Evolutionary conservation across 1,284 basidiomycete genomes (phyloP).

Genomic region (Ustilago bromivora): DNA sequence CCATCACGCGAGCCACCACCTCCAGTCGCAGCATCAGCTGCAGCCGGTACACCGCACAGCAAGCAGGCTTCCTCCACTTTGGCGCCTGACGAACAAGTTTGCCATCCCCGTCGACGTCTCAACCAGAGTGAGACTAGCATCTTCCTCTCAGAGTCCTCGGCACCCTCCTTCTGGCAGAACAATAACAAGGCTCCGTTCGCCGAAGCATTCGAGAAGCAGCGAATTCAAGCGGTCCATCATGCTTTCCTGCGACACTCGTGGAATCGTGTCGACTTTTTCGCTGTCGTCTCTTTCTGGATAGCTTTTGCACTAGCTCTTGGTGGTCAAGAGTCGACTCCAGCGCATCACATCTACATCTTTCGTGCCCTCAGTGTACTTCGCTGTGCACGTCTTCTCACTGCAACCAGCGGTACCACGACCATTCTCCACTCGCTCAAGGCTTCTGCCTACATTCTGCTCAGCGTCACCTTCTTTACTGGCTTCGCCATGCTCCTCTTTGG

Average conservation of each 20-base stretch:
- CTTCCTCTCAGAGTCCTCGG: constrained; percentile 43
- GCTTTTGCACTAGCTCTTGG: constrained; percentile 78
- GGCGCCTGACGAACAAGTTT: neutral
- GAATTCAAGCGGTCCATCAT: constrained; percentile 67
- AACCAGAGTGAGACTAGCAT: constrained; percentile 47
- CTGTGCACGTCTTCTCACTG: constrained; percentile 83
- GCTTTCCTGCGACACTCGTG: constrained; percentile 92
- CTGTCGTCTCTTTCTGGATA: constrained; percentile 83
- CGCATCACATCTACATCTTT: constrained; percentile 85
- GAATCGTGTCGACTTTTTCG: constrained; percentile 90
- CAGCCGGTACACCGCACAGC: neutral
- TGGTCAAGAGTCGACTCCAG: constrained; percentile 77
- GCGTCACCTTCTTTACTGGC: constrained; percentile 88
- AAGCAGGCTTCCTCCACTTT: neutral
- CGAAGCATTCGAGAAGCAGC: constrained; percentile 70
- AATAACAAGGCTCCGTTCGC: constrained; percentile 71
- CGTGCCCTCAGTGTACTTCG: constrained; percentile 89
- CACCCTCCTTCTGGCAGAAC: constrained; percentile 41
- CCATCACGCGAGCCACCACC: constrained; percentile 6
- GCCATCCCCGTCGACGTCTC: constrained; percentile 34
- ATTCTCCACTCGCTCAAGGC: constrained; percentile 94
- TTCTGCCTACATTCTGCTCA: constrained; percentile 86
- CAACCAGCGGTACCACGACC: constrained; percentile 92
- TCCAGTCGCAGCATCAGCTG: constrained; percentile 1
- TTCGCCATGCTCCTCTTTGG: constrained; percentile 92